Percentiles rank a stretch among this genome's conserved stretches.
Evolutionary conservation across 495 filamentous ascomycete species (phyloP).

Genomic region (Aspergillus steynii): DNA sequence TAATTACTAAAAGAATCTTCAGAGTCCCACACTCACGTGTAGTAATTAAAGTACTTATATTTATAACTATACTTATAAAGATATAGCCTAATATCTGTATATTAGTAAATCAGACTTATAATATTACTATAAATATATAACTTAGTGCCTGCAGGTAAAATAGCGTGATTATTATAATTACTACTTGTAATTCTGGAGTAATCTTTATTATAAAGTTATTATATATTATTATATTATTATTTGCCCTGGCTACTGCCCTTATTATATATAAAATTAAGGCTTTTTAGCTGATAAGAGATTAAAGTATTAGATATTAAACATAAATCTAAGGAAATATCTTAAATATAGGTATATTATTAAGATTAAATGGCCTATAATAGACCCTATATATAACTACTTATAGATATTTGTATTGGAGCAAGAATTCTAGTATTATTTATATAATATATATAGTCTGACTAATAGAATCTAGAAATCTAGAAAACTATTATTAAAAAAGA

Average conservation of each 20-base stretch:
- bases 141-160: neutral
- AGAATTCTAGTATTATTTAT: slow-evolving; percentile 1
- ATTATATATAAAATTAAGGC: neutral
- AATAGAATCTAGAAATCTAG: slow-evolving; percentile 3
- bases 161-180: slow-evolving; percentile 2
- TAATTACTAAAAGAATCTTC: neutral
- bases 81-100: neutral
- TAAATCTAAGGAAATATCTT: neutral
- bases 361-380: neutral
- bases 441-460: slow-evolving; percentile 1
- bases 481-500: slow-evolving; percentile 3
- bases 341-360: neutral
- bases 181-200: neutral
- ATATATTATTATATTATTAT: slow-evolving; percentile 1
- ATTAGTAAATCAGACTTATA: neutral
- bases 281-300: neutral
- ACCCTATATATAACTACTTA: neutral
- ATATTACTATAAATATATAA: slow-evolving; percentile 2
- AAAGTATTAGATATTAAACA: neutral
- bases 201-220: slow-evolving; percentile 1
- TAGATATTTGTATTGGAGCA: neutral
- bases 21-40: neutral
- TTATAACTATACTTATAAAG: neutral
- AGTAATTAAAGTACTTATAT: neutral
- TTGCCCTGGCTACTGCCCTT: slow-evolving; percentile 4